Evolutionary conservation across 2,329 filamentous ascomycete species (phyloP), one percentile per base, ranked within the genome.

Genomic region (Dendryphion nanum): DNA sequence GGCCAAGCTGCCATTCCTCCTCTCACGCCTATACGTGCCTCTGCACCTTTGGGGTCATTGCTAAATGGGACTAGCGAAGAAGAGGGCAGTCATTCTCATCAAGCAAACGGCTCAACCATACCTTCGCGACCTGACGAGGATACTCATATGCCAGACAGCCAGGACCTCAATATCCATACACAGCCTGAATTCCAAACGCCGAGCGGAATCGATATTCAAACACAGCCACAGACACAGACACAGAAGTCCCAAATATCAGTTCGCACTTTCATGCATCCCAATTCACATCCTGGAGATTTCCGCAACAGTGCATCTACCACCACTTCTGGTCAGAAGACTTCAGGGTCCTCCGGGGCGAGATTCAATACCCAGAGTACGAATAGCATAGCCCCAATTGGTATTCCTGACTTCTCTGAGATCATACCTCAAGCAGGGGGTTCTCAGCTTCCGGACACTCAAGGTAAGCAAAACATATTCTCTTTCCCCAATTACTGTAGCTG

Each of bases 301-400:
- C 70, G 83, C 37, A 96, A 97, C 54, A 89, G 95, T 55, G 91
- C 89, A 2, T 95, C 89, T 2, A 94, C 90, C 1, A 95, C 90
- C 1, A 82, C 82, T 16, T 85, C 80, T 3, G 81, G 82, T n/a
- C 93, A 95, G 67, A 82, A 81, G 62, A 90, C 86, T 2, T 88
- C 86, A 1, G 82, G 86, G 44, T 89, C 85, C 3, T 70, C 82
- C 10, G 82, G 79, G 1, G 81, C 78, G 2, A 76, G 79, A 47
- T 77, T 78, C 61, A 83, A 84, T 59, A 87, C 85, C 0, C 85
- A 90, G 59, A 76, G 78, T 41, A 86, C 83, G 3, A 89, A 89
- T 44, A 85, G 85, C 15, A 60, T 66, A 19, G 59, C 64, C 12
- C 56, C 61, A 17, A 59, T 55, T 18, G 76, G 79, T 14, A 67